Evolutionary conservation across 495 filamentous ascomycete genomes (phyloP), one percentile per base, ranked within the genome.

Genomic region (Penicillium crystallinum): DNA sequence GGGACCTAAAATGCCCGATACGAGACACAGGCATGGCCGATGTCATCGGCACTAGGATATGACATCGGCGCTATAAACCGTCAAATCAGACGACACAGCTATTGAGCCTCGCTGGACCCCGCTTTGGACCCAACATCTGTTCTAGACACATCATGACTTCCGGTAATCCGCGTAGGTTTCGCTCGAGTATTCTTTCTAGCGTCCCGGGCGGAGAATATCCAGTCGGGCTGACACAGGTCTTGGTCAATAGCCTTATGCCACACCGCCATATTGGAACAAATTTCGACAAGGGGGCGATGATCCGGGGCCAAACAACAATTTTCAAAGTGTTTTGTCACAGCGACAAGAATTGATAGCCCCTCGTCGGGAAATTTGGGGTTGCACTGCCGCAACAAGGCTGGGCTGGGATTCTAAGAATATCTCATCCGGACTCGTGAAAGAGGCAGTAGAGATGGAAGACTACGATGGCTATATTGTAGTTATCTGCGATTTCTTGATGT

Each of bases 231-330:
- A 39, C 23, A 27, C 7, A 11, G 6, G 36, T 22, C 37, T 50
- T 31, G 27, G 8, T 42, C 14, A 19, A 33, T 33, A 34, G 18
- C n/a, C 4, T 15, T 4, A 50, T 50, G 47, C 18, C 37, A 41
- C 38, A 50, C 47, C 47, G 47, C 47, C 29, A 50, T 31, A 31
- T 41, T 21, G 22, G 23, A n/a, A 11, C 22, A 21, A 11, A 47
- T 10, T 8, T 18, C 3, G 29, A 10, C 10, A 31, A 31, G 43
- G 19, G 19, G 19, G 12, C 5, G 19, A 23, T 1, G 22, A 25
- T 29, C n/a, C 5, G n/a, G 40, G n/a, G 40, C 14, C 38, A 15
- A 8, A 41, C 19, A 34, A 3, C 3, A 27, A 3, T 14, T 37
- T 12, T 33, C 1, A 35, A 36, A 23, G 35, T 33, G 37, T 18